Evolutionary conservation across 345 rosid genomes (phyloP).

Genomic region (Populus tremula): DNA sequence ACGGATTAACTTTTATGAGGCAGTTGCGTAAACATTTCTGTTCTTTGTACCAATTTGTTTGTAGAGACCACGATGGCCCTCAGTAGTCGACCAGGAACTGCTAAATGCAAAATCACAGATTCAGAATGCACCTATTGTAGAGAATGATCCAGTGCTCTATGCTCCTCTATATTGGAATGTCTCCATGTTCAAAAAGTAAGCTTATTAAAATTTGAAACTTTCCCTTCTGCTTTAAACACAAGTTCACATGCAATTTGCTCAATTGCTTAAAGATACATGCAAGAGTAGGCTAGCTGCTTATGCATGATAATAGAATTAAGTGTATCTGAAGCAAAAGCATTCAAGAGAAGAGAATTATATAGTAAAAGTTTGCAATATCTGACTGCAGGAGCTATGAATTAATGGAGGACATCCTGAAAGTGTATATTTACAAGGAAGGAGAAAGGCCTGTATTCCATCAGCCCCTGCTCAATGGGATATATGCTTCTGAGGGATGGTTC

Average conservation of each 20-base stretch:
- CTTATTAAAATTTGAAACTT: not conserved
- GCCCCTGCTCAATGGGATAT: conserved; percentile 77
- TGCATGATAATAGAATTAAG: not conserved
- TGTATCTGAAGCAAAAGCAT: not conserved
- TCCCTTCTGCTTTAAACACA: not conserved
- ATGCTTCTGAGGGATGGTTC: conserved; percentile 99
- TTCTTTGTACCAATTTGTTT: conserved; percentile 21
- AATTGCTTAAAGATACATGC: not conserved
- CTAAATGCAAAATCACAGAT: conserved; percentile 58
- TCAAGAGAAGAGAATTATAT: not conserved
- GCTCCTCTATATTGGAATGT: conserved; percentile 68
- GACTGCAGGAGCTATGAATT: conserved; percentile 84
- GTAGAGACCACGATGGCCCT: conserved; percentile 60
- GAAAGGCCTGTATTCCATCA: conserved; percentile 67
- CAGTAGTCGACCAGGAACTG: conserved; percentile 58
- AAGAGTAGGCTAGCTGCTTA: not conserved
- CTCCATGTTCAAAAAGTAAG: conserved; percentile 76
- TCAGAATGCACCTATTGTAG: conserved; percentile 50
- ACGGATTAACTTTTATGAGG: not conserved
- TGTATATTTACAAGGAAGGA: conserved; percentile 85
- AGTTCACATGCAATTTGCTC: not conserved
- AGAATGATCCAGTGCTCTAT: conserved; percentile 50
- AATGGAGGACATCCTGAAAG: conserved; percentile 81
- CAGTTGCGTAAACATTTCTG: not conserved
- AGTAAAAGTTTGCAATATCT: not conserved